Conservation (phyloP, 306 rosid genomes). For the Fragaria vesca region DNA sequence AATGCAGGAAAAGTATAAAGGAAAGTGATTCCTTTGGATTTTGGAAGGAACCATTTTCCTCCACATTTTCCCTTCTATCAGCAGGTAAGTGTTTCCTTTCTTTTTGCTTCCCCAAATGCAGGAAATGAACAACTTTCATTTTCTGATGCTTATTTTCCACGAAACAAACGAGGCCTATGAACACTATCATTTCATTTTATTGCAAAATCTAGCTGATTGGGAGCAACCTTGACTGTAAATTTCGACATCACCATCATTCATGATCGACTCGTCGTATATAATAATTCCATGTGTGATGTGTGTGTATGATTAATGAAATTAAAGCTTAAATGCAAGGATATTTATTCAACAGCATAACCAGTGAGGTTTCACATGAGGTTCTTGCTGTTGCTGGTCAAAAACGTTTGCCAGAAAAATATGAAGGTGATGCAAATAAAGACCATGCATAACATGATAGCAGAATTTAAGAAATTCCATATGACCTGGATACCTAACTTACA, state of each 20-base stretch:
- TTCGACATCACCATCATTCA: neutral
- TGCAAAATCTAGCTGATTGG: neutral
- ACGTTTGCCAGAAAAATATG: conserved; percentile 28
- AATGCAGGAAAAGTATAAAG: too few species aligned
- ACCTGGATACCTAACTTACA: conserved; percentile 35
- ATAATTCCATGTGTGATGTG: neutral
- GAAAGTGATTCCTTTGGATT: too few species aligned
- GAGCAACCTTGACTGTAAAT: neutral
- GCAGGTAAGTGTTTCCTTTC: too few species aligned
- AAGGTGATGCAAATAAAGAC: conserved; percentile 2
- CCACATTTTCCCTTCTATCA: too few species aligned
- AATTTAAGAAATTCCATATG: conserved; percentile 32
- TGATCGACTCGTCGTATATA: neutral
- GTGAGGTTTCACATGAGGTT: conserved; percentile 5
- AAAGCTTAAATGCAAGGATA: neutral
- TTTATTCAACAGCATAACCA: neutral
- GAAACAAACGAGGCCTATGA: neutral
- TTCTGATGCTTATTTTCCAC: too few species aligned
- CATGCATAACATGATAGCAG: conserved; percentile 37
- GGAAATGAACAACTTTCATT: too few species aligned
- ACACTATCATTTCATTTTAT: neutral
- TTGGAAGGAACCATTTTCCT: too few species aligned
- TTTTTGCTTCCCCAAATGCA: too few species aligned
- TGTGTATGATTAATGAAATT: neutral
- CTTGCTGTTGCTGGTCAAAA: conserved; percentile 32